A percentile compares a stretch with the other conserved stretches of the same genome.
Conservation (phyloP, 148 eudicot species). For the Heliamphora exappendiculata region DNA sequence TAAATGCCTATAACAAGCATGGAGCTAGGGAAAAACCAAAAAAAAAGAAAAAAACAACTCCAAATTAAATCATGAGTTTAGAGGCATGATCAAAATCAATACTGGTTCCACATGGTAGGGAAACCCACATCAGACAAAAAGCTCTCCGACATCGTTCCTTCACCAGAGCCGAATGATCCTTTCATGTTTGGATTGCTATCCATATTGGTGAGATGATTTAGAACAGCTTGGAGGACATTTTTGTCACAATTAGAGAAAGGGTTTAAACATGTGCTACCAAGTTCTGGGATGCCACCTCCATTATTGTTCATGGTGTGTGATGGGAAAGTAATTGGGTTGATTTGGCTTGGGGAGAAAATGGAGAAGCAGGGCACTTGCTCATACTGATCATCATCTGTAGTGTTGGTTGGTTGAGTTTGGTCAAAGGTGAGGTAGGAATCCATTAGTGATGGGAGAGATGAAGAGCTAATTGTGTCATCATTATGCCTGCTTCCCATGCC, state of each 20-base stretch:
- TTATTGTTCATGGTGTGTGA: constrained; percentile 18
- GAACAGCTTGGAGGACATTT: constrained; percentile 40
- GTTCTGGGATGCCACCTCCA: constrained; percentile 11
- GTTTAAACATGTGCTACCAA: constrained; percentile 7
- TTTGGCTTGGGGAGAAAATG: constrained; percentile 24
- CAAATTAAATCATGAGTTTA: background rate
- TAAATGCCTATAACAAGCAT: no score
- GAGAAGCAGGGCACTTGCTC: constrained; percentile 52
- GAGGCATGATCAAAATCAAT: constrained; percentile 16
- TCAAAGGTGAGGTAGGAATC: constrained; percentile 32
- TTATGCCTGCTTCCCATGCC: constrained; percentile 3
- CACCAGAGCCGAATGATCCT: constrained; percentile 38
- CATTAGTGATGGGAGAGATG: constrained; percentile 36
- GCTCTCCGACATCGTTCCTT: constrained; percentile 42
- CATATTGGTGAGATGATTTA: constrained; percentile 48
- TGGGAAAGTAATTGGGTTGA: constrained; percentile 16
- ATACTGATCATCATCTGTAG: background rate
- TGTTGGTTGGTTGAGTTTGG: constrained; percentile 6
- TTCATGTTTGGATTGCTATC: constrained; percentile 16
- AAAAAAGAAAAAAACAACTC: background rate
- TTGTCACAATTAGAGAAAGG: constrained; percentile 34
- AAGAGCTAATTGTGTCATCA: constrained; percentile 26
- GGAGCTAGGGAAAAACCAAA: no score
- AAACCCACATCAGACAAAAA: constrained; percentile 54
- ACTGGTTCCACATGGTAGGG: constrained; percentile 49